Evolutionary conservation across 2,329 filamentous ascomycete species (phyloP).

Genomic region (Zalaria sp.): DNA sequence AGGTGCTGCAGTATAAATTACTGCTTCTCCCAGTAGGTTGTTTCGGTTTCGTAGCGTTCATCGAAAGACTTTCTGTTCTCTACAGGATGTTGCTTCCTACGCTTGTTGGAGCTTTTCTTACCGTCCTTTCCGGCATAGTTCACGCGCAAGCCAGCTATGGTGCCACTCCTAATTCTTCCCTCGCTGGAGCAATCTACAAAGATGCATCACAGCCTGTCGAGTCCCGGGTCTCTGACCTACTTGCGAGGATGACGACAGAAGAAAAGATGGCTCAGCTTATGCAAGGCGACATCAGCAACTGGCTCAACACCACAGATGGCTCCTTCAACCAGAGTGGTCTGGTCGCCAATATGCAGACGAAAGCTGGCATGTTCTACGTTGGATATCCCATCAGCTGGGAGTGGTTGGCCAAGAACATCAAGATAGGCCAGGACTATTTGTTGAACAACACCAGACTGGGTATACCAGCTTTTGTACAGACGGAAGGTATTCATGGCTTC

Average conservation of each 20-base stretch:
- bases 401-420: conserved; percentile 48
- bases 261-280: conserved; percentile 57
- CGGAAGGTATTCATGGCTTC: conserved; percentile 61
- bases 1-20: too few relatives aligned
- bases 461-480: conserved; percentile 61
- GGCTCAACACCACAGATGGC: conserved; percentile 54
- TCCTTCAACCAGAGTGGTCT: conserved; percentile 55
- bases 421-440: conserved; percentile 54
- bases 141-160: background rate
- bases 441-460: conserved; percentile 51
- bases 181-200: conserved; percentile 42
- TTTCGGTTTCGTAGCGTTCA: too few relatives aligned
- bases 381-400: conserved; percentile 52
- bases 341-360: conserved; percentile 49
- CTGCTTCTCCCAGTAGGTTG: too few relatives aligned
- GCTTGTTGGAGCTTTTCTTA: background rate
- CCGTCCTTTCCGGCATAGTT: background rate
- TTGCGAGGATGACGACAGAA: conserved; percentile 59
- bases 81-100: too few relatives aligned
- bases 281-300: conserved; percentile 55
- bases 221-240: conserved; percentile 50
- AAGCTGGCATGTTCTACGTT: conserved; percentile 59
- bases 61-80: too few relatives aligned
- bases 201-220: conserved; percentile 48
- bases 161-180: conserved; percentile 8